Evolutionary conservation across 1,139 yeast species (phyloP).

Genomic region (Candida labiduridarum): DNA sequence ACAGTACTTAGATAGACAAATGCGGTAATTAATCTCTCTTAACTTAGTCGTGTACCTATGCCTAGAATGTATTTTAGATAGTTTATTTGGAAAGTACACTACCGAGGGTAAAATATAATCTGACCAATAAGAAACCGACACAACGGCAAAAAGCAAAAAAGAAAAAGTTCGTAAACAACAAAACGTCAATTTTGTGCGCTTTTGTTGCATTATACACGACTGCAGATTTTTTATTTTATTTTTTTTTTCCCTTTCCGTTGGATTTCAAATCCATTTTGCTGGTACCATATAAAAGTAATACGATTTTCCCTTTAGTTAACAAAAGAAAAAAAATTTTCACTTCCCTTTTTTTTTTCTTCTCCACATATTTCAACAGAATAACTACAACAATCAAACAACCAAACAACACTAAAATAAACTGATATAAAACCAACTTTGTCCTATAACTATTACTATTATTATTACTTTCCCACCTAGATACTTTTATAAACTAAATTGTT

Average conservation of each 20-base stretch:
- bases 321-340: conserved; percentile 11
- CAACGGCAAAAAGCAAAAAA: too few relatives aligned
- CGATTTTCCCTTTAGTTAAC: not conserved
- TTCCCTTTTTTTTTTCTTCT: conserved; percentile 8
- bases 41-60: too few relatives aligned
- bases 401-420: conserved; percentile 7
- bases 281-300: not conserved
- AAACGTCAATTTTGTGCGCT: too few relatives aligned
- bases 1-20: too few relatives aligned
- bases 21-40: too few relatives aligned
- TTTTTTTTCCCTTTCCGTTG: not conserved
- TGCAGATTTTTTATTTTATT: not conserved
- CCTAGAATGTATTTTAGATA: too few relatives aligned
- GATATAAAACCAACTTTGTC: conserved; percentile 3
- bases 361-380: conserved; percentile 10
- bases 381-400: conserved; percentile 20
- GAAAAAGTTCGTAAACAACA: too few relatives aligned
- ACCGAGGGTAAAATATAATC: too few relatives aligned
- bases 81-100: too few relatives aligned
- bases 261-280: too few relatives aligned
- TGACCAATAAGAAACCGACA: too few relatives aligned
- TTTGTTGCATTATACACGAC: not conserved
- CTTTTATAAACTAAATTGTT: conserved; percentile 10
- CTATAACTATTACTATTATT: conserved; percentile 8
- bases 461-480: conserved; percentile 17